Evolutionary conservation across 108 stramenopile genomes (phyloP).

Genomic region (Cyclotella choctawhatcheeana): DNA sequence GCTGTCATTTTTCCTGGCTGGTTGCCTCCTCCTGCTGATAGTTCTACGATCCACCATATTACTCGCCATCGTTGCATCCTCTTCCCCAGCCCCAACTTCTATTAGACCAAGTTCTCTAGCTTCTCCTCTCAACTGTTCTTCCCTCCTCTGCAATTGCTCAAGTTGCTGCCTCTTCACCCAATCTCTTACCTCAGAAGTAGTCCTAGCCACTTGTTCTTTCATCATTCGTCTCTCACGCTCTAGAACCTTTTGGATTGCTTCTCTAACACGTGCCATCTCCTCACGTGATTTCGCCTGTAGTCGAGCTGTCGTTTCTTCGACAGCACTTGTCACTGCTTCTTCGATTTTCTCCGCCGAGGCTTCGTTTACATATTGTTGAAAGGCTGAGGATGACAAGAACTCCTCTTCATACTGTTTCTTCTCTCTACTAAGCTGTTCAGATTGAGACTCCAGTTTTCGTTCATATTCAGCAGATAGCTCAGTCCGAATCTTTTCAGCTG

Average conservation of each 20-base stretch:
- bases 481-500: slow-evolving; percentile 11
- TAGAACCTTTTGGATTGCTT: slow-evolving; percentile 37
- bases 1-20: not conserved
- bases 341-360: slow-evolving; percentile 17
- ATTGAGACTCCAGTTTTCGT: not conserved
- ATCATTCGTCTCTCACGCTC: slow-evolving; percentile 49
- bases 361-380: slow-evolving; percentile 26
- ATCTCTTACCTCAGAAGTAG: slow-evolving; percentile 35
- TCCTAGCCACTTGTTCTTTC: slow-evolving; percentile 46
- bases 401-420: slow-evolving; percentile 1
- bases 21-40: not conserved
- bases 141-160: slow-evolving; percentile 35
- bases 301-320: slow-evolving; percentile 14
- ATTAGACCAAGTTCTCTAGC: slow-evolving; percentile 10
- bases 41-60: not conserved
- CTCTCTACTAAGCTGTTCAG: not conserved
- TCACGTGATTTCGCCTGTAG: slow-evolving; percentile 25
- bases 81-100: not conserved
- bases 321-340: slow-evolving; percentile 19
- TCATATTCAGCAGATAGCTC: slow-evolving; percentile 10
- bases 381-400: not conserved
- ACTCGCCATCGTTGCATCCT: not conserved
- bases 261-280: slow-evolving; percentile 40
- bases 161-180: slow-evolving; percentile 45
- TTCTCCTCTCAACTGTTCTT: slow-evolving; percentile 38